Base-by-base conservation (phyloP, 495 filamentous ascomycete species). In the Hypoxylon fuscum region DNA sequence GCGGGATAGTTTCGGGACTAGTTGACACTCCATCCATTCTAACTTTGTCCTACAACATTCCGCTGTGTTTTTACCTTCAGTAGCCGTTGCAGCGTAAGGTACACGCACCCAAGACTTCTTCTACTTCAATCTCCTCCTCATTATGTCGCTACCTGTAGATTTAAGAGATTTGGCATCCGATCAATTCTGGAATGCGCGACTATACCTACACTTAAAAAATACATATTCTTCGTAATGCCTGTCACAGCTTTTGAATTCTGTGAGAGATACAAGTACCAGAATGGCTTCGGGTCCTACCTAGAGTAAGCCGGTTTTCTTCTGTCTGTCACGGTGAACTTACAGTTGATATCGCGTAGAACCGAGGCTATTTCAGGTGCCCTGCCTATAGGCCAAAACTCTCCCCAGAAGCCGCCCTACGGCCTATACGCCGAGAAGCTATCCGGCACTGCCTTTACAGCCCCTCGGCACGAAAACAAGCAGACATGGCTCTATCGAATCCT, bases 401-500 rank as follows among this genome's bases (percentile, higher is more conserved):
- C 93, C 1, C 93, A 96, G 70, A 93, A 95, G 65, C 89, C 87
- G 2, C 83, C 91, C 0, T 85, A 88, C 45, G 93, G 93, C 1
- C 84, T 97, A 34, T 97, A 96, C 72, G 84, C 91, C 43, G 93
- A 97, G 74, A 96, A 96, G 82, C 85, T 97, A 22, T 96, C 93
- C 0, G 93, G 93, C 12, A 96, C 93, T 5, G 88, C 93, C 32
- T 97, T 97, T 72, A 97, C 93, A 21, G 91, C 93, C 5, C 93
- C 93, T 0, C 85, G 93, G 14, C 84, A 88, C 74, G 90, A 95
- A 71, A 97, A 96, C 77, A 86, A 88, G 71, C 93, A 96, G 68
- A 84, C 93, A 32, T 97, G 93, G 93, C 86, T 96, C n/a, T 96
- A 97, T 72, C 85, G 93, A 9, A 91, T 96, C 58, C 79, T 96